A percentile compares a stretch with the other conserved stretches of the same genome.
Conservation (phyloP, 495 filamentous ascomycete species). For the Darksidea phi region DNA sequence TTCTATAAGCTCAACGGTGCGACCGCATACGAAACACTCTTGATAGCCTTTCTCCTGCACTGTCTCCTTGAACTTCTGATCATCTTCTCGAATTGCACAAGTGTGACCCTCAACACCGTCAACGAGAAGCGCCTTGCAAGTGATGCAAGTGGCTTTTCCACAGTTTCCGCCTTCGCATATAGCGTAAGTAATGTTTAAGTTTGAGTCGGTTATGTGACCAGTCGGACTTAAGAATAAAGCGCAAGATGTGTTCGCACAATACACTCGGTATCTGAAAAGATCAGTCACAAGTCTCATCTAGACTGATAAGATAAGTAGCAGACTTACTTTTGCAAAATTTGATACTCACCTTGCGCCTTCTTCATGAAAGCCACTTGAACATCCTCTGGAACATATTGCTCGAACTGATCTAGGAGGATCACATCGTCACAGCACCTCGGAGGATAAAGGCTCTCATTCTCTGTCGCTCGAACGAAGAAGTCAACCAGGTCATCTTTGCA, state of each 20-base stretch:
- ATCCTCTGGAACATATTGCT: conserved; percentile 9
- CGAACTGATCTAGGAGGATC: conserved; percentile 13
- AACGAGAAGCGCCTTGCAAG: conserved; percentile 11
- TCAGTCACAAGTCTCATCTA: background rate
- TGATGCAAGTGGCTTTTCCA: conserved; percentile 7
- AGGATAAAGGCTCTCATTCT: conserved; percentile 22
- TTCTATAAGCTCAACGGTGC: conserved; percentile 27
- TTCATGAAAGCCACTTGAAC: background rate
- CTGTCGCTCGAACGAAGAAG: conserved; percentile 15
- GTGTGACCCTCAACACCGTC: background rate
- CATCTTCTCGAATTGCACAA: conserved; percentile 21
- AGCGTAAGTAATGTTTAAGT: conserved; percentile 4
- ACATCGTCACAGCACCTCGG: conserved; percentile 23
- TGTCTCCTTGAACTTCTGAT: conserved; percentile 20
- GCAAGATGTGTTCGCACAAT: conserved; percentile 22
- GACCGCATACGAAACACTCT: conserved; percentile 23
- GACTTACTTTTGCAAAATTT: conserved; percentile 14
- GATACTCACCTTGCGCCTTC: conserved; percentile 15
- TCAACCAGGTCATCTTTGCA: conserved; percentile 15
- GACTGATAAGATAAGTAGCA: background rate
- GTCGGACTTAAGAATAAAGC: conserved; percentile 19
- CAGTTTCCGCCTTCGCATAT: conserved; percentile 9
- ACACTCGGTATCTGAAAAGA: conserved; percentile 15
- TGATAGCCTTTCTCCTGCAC: conserved; percentile 27
- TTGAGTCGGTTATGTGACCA: conserved; percentile 5